Conservation (phyloP, 2,329 filamentous ascomycete species). For the Ophiocordyceps robertsii region DNA sequence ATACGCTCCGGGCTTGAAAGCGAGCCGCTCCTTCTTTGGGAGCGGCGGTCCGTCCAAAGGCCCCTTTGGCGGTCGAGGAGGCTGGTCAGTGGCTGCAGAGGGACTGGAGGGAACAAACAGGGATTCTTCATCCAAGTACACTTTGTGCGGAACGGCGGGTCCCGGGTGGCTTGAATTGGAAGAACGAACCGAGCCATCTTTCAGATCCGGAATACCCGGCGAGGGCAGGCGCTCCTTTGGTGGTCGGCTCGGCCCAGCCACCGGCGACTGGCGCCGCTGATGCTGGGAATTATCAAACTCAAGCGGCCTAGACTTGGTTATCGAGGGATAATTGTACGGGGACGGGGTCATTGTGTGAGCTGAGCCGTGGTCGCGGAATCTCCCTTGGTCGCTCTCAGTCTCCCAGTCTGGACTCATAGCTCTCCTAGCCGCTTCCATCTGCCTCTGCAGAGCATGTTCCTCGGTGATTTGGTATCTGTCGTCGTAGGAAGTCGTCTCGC, state of each 20-base stretch:
- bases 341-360: slow-evolving; percentile 12
- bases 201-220: not conserved
- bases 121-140: slow-evolving; percentile 11
- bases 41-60: slow-evolving; percentile 10
- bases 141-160: slow-evolving; percentile 16
- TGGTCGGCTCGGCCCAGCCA: slow-evolving; percentile 19
- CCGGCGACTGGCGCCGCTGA: slow-evolving; percentile 5
- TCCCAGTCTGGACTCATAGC: slow-evolving; percentile 21
- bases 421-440: slow-evolving; percentile 40
- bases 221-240: slow-evolving; percentile 13
- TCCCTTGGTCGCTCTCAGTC: slow-evolving; percentile 12
- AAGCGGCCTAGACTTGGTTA: slow-evolving; percentile 36
- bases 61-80: slow-evolving; percentile 16
- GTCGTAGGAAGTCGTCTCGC: not conserved
- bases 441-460: slow-evolving; percentile 30
- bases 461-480: slow-evolving; percentile 10
- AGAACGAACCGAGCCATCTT: slow-evolving; percentile 1
- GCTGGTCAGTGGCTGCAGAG: slow-evolving; percentile 4
- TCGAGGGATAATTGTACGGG: slow-evolving; percentile 43
- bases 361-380: slow-evolving; percentile 5
- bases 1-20: slow-evolving; percentile 62
- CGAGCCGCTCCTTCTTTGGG: slow-evolving; percentile 46
- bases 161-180: not conserved
- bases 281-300: slow-evolving; percentile 21
- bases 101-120: slow-evolving; percentile 9